A percentile compares a stretch with the other conserved stretches of the same genome.
These are phyloP conservation scores for Debaryomyces tyrocola DNA, from an alignment of 805 yeast genomes.

Conservation along the genomic window DNA sequence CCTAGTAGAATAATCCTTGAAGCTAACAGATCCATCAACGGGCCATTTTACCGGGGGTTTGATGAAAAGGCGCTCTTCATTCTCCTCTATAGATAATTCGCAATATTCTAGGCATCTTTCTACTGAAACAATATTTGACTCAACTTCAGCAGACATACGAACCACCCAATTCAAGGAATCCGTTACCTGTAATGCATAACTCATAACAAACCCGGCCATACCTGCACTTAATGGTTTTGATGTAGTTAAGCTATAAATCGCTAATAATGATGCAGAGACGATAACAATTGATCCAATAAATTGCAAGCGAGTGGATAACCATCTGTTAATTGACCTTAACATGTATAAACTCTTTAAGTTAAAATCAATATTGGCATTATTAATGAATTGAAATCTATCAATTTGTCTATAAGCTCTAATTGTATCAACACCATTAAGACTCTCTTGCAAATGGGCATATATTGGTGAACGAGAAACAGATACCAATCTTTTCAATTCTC, in stretches of 20 bases:
- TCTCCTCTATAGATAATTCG: constrained; percentile 27
- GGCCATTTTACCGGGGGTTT: constrained; percentile 66
- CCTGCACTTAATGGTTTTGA: constrained; percentile 52
- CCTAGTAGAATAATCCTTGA: constrained; percentile 71
- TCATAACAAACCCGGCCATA: constrained; percentile 63
- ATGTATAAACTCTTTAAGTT: constrained; percentile 44
- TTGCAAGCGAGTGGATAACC: constrained; percentile 65
- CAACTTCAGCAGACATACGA: constrained; percentile 61
- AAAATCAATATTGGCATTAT: constrained; percentile 50
- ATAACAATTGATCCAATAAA: constrained; percentile 50
- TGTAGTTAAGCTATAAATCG: constrained; percentile 28
- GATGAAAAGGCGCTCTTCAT: constrained; percentile 21
- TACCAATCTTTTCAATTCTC: constrained; percentile 75
- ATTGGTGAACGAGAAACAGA: constrained; percentile 68
- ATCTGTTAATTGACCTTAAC: constrained; percentile 68
- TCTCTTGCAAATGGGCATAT: constrained; percentile 68
- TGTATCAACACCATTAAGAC: constrained; percentile 62
- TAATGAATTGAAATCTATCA: constrained; percentile 45
- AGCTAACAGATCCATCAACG: constrained; percentile 58
- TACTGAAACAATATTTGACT: constrained; percentile 62
- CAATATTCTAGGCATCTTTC: constrained; percentile 67
- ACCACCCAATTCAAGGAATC: constrained; percentile 55
- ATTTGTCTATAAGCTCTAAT: constrained; percentile 60
- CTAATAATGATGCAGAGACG: constrained; percentile 45
- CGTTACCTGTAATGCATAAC: constrained; percentile 61